phyloP scores from a whole-genome alignment of 2,329 filamentous ascomycete species.

The Penicillium sp. region DNA sequence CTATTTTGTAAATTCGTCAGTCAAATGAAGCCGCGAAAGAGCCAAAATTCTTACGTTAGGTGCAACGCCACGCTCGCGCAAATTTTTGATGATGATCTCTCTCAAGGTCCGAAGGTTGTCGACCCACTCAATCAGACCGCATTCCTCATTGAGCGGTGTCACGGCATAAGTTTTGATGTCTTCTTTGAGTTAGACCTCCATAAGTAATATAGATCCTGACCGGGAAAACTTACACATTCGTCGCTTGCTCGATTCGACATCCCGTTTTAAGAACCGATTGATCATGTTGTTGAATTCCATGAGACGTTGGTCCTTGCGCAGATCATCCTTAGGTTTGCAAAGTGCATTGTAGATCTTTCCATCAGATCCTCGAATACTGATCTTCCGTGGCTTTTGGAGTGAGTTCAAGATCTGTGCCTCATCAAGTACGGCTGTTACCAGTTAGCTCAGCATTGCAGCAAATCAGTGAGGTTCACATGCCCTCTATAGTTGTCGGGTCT shows the following conservation, averaged over 20 bases:
- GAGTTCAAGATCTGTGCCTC: slow-evolving; percentile 89
- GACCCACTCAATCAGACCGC: slow-evolving; percentile 97
- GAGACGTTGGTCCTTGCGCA: slow-evolving; percentile 93
- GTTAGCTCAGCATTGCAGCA: slow-evolving; percentile 13
- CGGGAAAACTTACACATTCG: slow-evolving; percentile 62
- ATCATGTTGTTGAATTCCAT: slow-evolving; percentile 99
- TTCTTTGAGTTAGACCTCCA: slow-evolving; percentile 17
- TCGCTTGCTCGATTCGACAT: slow-evolving; percentile 84
- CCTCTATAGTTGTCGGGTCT: slow-evolving; percentile 76
- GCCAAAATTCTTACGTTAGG: slow-evolving; percentile 42
- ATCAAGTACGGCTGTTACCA: slow-evolving; percentile 63
- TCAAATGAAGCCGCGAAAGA: background rate
- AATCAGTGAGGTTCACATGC: slow-evolving; percentile 26
- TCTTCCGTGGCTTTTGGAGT: slow-evolving; percentile 84
- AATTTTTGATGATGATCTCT: slow-evolving; percentile 79
- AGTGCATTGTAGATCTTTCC: slow-evolving; percentile 84
- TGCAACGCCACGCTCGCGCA: slow-evolving; percentile 69
- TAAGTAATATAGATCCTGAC: background rate
- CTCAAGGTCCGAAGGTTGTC: slow-evolving; percentile 91
- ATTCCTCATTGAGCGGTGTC: slow-evolving; percentile 94
- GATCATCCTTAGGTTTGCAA: slow-evolving; percentile 96
- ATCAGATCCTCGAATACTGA: slow-evolving; percentile 85
- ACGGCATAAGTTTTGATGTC: slow-evolving; percentile 96
- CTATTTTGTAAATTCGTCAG: slow-evolving; percentile 37
- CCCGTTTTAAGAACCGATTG: slow-evolving; percentile 87